Evolutionary conservation across 129 eudicot genomes (phyloP).

Genomic region (Scalesia atractyloides): DNA sequence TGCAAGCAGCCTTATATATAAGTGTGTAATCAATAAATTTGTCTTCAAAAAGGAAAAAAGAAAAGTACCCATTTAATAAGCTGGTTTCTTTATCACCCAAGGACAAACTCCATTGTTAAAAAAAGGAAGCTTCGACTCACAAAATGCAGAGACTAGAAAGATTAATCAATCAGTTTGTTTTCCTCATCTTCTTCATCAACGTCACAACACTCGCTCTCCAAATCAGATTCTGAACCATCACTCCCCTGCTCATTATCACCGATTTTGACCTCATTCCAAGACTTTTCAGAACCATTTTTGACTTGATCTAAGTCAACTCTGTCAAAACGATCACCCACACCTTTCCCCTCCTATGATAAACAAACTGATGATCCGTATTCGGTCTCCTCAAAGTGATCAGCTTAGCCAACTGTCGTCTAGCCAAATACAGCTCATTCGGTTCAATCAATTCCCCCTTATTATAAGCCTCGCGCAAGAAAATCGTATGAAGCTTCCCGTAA

Average conservation of each 20-base stretch:
- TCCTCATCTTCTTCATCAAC: conserved; percentile 44
- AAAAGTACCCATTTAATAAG: background rate
- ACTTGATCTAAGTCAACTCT: conserved; percentile 19
- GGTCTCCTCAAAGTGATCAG: conserved; percentile 62
- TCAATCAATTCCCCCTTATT: conserved; percentile 71
- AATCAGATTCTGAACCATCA: conserved; percentile 36
- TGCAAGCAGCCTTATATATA: too few relatives aligned
- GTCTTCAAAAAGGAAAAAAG: background rate
- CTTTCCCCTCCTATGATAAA: conserved; percentile 47
- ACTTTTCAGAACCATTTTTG: conserved; percentile 19
- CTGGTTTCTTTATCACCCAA: background rate
- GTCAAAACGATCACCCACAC: conserved; percentile 23
- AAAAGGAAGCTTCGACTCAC: background rate
- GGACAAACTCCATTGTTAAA: background rate
- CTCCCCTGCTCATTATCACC: conserved; percentile 18
- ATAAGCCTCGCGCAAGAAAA: conserved; percentile 86
- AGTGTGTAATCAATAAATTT: too few relatives aligned
- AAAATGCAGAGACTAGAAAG: background rate
- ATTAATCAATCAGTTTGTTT: conserved; percentile 26
- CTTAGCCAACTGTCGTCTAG: conserved; percentile 65
- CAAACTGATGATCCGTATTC: conserved; percentile 50
- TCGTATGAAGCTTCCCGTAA: conserved; percentile 83
- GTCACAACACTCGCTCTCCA: conserved; percentile 35
- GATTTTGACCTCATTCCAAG: conserved; percentile 27
- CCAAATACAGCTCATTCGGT: conserved; percentile 84